Evolutionary conservation across 2,329 filamentous ascomycete species (phyloP).

Genomic region (Rutstroemia sp.): DNA sequence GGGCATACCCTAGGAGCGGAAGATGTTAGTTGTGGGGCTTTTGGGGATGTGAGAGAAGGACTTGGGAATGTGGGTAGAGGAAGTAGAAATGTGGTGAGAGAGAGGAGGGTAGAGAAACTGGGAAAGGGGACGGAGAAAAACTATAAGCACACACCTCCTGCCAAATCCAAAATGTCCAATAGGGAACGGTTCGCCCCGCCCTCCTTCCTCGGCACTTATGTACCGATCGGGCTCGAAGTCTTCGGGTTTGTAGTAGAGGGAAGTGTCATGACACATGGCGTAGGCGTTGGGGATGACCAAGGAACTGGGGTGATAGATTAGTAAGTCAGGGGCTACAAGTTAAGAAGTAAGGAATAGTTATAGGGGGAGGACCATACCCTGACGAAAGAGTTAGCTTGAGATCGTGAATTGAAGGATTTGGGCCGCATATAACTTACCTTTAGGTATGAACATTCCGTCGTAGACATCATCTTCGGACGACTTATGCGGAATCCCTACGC

Average conservation of each 20-base stretch:
- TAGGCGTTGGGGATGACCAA: slow-evolving; percentile 39
- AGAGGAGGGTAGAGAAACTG: neutral
- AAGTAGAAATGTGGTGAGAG: neutral
- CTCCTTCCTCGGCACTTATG: slow-evolving; percentile 3
- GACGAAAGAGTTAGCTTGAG: no score
- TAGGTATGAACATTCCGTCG: slow-evolving; percentile 47
- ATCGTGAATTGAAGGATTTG: no score
- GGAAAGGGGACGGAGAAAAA: neutral
- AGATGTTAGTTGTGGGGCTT: no score
- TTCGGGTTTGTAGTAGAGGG: slow-evolving; percentile 35
- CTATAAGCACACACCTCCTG: slow-evolving; percentile 21
- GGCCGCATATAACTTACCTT: slow-evolving; percentile 12
- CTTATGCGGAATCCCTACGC: slow-evolving; percentile 36
- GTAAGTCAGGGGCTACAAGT: no score
- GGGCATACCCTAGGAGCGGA: slow-evolving; percentile 32
- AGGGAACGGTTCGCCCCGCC: slow-evolving; percentile 33
- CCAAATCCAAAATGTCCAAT: slow-evolving; percentile 46
- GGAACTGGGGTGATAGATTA: neutral
- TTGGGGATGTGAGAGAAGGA: neutral
- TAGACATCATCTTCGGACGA: slow-evolving; percentile 48
- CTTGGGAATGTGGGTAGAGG: neutral
- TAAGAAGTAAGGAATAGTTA: neutral
- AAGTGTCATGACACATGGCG: slow-evolving; percentile 45
- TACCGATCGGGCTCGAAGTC: slow-evolving; percentile 41
- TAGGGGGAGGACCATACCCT: neutral